These are phyloP conservation scores for Cladochytrium tenue DNA, from an alignment of 371 early-diverging fungal species.

Conservation along the genomic window DNA sequence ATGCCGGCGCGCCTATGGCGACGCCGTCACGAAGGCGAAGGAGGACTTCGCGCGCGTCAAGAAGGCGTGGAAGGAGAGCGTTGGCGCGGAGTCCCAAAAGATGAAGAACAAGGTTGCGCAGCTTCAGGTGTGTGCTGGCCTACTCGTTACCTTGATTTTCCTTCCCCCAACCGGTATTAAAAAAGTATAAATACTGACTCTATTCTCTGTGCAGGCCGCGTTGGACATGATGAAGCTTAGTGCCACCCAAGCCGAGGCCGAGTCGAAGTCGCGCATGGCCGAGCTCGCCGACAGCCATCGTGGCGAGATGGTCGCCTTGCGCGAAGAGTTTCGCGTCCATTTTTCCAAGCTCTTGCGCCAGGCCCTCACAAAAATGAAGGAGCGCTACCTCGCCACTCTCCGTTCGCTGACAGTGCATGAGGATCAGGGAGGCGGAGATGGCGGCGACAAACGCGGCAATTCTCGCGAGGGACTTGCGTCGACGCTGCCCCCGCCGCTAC, in stretches of 20 bases:
- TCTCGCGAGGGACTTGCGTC: no score
- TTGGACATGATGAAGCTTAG: background rate
- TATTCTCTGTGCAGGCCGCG: background rate
- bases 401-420: no score
- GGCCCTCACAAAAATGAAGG: slow-evolving; percentile 22
- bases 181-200: no score
- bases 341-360: slow-evolving; percentile 11
- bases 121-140: background rate
- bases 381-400: slow-evolving; percentile 7
- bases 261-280: background rate
- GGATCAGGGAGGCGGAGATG: no score
- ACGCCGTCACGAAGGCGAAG: slow-evolving; percentile 31
- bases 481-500: no score
- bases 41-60: slow-evolving; percentile 24
- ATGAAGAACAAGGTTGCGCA: background rate
- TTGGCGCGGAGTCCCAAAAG: background rate
- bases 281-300: background rate
- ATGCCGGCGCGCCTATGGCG: slow-evolving; percentile 35
- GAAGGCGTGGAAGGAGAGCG: background rate
- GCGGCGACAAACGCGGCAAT: no score
- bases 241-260: background rate
- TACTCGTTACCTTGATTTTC: no score
- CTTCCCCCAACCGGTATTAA: no score
- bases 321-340: slow-evolving; percentile 4
- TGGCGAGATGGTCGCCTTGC: background rate